Evolutionary conservation across 352 stramenopile species (phyloP).

Genomic region (Phytophthora idaei): DNA sequence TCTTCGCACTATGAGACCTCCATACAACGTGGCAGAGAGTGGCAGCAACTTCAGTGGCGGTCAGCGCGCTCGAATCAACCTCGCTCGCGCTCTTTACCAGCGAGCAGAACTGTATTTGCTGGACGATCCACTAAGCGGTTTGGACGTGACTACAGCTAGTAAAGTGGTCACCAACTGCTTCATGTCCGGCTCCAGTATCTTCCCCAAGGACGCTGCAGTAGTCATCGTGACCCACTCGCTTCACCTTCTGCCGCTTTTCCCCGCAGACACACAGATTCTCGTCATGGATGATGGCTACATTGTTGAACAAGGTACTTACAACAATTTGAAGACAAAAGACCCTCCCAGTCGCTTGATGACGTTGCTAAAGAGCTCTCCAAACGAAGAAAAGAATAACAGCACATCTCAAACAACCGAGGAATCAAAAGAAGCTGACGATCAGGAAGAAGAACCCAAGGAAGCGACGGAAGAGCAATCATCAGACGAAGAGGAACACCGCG

Average conservation of each 20-base stretch:
- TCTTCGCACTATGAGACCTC: slow-evolving; percentile 40
- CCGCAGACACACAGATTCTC: slow-evolving; percentile 44
- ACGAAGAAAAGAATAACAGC: background rate
- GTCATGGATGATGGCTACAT: slow-evolving; percentile 65
- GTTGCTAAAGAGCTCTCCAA: slow-evolving; percentile 28
- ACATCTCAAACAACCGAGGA: background rate
- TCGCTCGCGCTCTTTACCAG: slow-evolving; percentile 86
- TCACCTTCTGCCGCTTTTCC: slow-evolving; percentile 65
- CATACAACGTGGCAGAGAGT: slow-evolving; percentile 66
- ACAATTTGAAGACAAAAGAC: slow-evolving; percentile 25
- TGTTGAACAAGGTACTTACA: slow-evolving; percentile 49
- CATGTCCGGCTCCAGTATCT: slow-evolving; percentile 42
- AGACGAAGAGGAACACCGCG: slow-evolving; percentile 64
- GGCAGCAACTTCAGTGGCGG: slow-evolving; percentile 89
- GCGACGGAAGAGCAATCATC: slow-evolving; percentile 7
- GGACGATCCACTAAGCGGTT: slow-evolving; percentile 87
- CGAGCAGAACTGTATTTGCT: slow-evolving; percentile 76
- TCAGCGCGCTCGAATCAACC: slow-evolving; percentile 80
- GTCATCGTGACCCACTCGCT: slow-evolving; percentile 84
- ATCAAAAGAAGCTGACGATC: background rate
- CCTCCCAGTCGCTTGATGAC: slow-evolving; percentile 33
- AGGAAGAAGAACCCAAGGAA: slow-evolving; percentile 1
- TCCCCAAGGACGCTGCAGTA: slow-evolving; percentile 55
- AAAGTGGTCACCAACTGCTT: slow-evolving; percentile 61
- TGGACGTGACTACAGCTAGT: slow-evolving; percentile 70